Base-by-base conservation (phyloP, 2,329 filamentous ascomycete genomes). In the Atkinsonella texensis region DNA sequence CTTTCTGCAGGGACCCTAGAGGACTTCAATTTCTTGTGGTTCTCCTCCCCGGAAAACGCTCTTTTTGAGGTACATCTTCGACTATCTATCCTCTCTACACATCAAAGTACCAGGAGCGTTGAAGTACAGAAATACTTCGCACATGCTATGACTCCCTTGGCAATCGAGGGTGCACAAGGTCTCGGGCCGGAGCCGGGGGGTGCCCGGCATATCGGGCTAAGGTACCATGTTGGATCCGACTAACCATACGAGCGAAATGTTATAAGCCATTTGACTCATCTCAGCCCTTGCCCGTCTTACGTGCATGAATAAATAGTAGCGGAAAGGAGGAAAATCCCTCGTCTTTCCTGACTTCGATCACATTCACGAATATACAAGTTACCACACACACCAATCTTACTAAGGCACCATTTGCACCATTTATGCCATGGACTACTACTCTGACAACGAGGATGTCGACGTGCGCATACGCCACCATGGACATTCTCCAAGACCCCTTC, bases 381-480 rank as follows among this genome's bases (percentile, higher is more conserved):
- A 13, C 7, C 17, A 42, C 18, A 17, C 18, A 42, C n/a, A 17
- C 17, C 18, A 10, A 23, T 23, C 20, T 23, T 23, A 23, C n/a
- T n/a, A n/a, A n/a, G n/a, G n/a, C 33, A 35, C 13, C 33, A 35
- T 35, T 35, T 35, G 10, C 11, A 38, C 35, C 15, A 12, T 12
- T 38, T 13, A 43, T 20, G 20, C 32, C 4, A 52, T 52, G 50
- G 68, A 60, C 56, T 73, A 72, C 59, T 75, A 73, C 58, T 70
- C 73, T 51, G 72, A 76, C 56, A 75, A 80, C 35, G 77, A 79
- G 32, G 78, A 81, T 46, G 59, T 79, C 48, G 73, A 81, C 58
- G 70, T 80, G 57, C 74, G 66, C 44, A 63, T 77, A 54, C 68
- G 68, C 49, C 70, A 69, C 28, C 68, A 67, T 39, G 65, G 63